A percentile compares a stretch with the other conserved stretches of the same genome.
These are phyloP conservation scores for Sugiyamaella paludigena DNA, from an alignment of 1,139 yeast genomes.

Conservation along the genomic window DNA sequence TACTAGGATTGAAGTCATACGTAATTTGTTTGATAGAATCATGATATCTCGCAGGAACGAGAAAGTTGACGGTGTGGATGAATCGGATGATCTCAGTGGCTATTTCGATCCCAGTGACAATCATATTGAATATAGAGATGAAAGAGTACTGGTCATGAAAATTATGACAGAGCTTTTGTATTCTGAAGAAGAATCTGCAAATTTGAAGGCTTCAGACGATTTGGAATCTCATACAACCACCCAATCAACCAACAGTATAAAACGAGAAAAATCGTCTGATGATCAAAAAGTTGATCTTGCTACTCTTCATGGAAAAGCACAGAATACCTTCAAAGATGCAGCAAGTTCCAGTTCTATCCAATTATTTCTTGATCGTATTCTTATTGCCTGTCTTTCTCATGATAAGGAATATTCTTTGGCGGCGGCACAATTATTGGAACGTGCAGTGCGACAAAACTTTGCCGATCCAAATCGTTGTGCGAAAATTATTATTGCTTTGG, in stretches of 20 bases:
- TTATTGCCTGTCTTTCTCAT: constrained; percentile 4
- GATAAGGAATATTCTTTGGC: constrained; percentile 3
- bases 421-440: constrained; percentile 6
- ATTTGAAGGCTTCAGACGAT: constrained; percentile 27
- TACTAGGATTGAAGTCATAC: constrained; percentile 51
- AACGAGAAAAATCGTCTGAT: background rate
- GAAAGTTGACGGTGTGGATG: background rate
- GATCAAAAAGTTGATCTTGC: constrained; percentile 4
- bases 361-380: constrained; percentile 6
- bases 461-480: constrained; percentile 8
- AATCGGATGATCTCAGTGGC: background rate
- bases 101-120: background rate
- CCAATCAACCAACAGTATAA: background rate
- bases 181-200: constrained; percentile 47
- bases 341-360: constrained; percentile 53
- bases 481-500: constrained; percentile 55
- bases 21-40: constrained; percentile 50
- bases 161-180: constrained; percentile 54
- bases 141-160: constrained; percentile 51
- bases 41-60: constrained; percentile 33
- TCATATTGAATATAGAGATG: constrained; percentile 29
- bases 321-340: constrained; percentile 36
- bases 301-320: constrained; percentile 28
- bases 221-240: constrained; percentile 14
- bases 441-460: constrained; percentile 9